These are phyloP conservation scores for Euphorbia lathyris DNA, from an alignment of 345 rosid genomes.

Conservation along the genomic window DNA sequence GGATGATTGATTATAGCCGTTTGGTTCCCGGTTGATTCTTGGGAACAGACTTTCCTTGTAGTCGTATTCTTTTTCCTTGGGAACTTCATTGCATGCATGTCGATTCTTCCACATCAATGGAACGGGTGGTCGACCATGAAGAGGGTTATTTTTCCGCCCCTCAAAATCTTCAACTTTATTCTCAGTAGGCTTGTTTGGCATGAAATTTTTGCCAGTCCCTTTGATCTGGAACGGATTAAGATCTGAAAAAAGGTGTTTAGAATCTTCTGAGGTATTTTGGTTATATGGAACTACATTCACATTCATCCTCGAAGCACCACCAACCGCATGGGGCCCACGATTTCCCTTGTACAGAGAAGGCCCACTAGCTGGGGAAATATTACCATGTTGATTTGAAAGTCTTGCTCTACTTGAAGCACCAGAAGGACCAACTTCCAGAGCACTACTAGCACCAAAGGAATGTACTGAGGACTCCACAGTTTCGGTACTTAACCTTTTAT, in stretches of 20 bases:
- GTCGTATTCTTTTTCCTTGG: conserved; percentile 67
- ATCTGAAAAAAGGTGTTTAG: conserved; percentile 81
- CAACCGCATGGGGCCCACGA: conserved; percentile 49
- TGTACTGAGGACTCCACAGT: conserved; percentile 35
- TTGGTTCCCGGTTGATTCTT: conserved; percentile 66
- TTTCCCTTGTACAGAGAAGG: conserved; percentile 52
- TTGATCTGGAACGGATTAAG: conserved; percentile 89
- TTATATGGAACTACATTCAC: conserved; percentile 66
- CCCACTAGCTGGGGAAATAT: conserved; percentile 46
- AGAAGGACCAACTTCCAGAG: conserved; percentile 53
- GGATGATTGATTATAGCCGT: conserved; percentile 49
- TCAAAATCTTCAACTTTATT: conserved; percentile 56
- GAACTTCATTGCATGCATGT: conserved; percentile 74
- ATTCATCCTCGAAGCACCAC: conserved; percentile 64
- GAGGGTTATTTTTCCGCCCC: conserved; percentile 47
- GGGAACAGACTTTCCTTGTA: conserved; percentile 66
- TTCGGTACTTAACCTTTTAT: conserved; percentile 39
- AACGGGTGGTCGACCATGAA: conserved; percentile 63
- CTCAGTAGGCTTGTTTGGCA: conserved; percentile 50
- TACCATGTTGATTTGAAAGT: conserved; percentile 48
- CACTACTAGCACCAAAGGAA: conserved; percentile 31
- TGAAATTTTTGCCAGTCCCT: conserved; percentile 63
- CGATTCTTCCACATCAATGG: conserved; percentile 86
- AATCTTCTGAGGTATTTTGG: conserved; percentile 66
- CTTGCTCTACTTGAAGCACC: conserved; percentile 39